phyloP scores from a whole-genome alignment of 75 land plant species.

The Pseudotsuga menziesii region DNA sequence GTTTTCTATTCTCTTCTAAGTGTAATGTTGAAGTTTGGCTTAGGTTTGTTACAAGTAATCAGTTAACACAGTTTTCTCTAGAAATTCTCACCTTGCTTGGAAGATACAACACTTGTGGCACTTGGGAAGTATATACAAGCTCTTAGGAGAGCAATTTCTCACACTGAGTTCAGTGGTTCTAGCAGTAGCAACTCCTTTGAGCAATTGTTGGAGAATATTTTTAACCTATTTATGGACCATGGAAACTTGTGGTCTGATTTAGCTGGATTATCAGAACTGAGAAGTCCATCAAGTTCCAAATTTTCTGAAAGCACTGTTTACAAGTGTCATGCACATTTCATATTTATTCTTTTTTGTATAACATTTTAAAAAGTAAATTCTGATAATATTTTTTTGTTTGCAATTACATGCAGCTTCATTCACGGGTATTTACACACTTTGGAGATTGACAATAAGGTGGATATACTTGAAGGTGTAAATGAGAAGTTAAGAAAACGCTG shows the following conservation, averaged over 20 bases:
- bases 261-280: slow-evolving; percentile 64
- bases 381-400: neutral
- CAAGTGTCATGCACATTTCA: slow-evolving; percentile 18
- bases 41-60: neutral
- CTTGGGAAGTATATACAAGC: slow-evolving; percentile 76
- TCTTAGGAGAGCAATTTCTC: slow-evolving; percentile 53
- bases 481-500: slow-evolving; percentile 95
- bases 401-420: slow-evolving; percentile 55
- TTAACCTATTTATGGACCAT: slow-evolving; percentile 87
- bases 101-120: slow-evolving; percentile 85
- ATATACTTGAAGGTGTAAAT: slow-evolving; percentile 77
- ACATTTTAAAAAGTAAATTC: neutral
- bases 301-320: slow-evolving; percentile 68
- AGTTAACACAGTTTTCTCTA: slow-evolving; percentile 10
- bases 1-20: neutral
- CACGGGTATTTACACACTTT: slow-evolving; percentile 64
- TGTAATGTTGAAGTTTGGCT: slow-evolving; percentile 5
- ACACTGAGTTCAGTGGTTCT: slow-evolving; percentile 25
- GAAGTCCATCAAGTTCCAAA: slow-evolving; percentile 28
- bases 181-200: slow-evolving; percentile 35
- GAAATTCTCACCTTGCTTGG: slow-evolving; percentile 92
- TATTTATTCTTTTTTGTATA: neutral
- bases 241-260: slow-evolving; percentile 76
- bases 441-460: slow-evolving; percentile 67
- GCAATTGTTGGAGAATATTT: slow-evolving; percentile 74